Evolutionary conservation across 2,329 filamentous ascomycete species (phyloP), one percentile per base, ranked within the genome.

Genomic region (Huntiella moniliformis): DNA sequence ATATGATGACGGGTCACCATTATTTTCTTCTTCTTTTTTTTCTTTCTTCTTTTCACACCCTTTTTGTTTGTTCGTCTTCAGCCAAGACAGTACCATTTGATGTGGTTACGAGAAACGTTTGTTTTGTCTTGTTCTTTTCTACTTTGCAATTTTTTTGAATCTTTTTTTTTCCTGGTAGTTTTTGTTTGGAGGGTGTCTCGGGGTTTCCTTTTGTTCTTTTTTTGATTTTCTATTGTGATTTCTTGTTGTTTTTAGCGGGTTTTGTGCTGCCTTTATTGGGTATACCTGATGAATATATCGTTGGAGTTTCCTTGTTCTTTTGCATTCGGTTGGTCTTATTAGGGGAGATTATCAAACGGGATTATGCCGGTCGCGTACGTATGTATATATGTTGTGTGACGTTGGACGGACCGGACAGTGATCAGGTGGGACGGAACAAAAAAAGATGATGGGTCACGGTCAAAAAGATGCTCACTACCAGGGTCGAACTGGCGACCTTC

Each of bases 1-100:
- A 57, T 69, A 38, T 39, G 22, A 38, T 38, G 35, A 38, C 35
- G 11, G 35, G 13, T 15, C 13, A 16, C 35, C 35, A 38, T 38
- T 38, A 15, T 39, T 12, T 17, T 12, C 12, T 17, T 39, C 18
- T 12, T 22, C 11, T 39, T 18, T 18, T 22, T 11, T 39, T 11
- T 10, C 10, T 39, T 5, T 16, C 18, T 39, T 17, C 11, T 12
- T 18, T 39, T 39, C 18, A 39, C 12, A 39, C 18, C 16, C 18
- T 39, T 39, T 16, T 39, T 39, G 13, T 32, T 34, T n/a, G 13
- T 42, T 42, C 15, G n/a, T 42, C 22, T 16, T 42, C 16, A 39
- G 12, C 11, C 11, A 39, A 39, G 12, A 15, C 16, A 15, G 12
- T 15, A 15, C 16, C 17, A 39, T 39, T 39, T 39, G 17, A 18